Evolutionary conservation across 345 rosid genomes (phyloP), one percentile per base, ranked within the genome.

Genomic region (Citrus sp.): DNA sequence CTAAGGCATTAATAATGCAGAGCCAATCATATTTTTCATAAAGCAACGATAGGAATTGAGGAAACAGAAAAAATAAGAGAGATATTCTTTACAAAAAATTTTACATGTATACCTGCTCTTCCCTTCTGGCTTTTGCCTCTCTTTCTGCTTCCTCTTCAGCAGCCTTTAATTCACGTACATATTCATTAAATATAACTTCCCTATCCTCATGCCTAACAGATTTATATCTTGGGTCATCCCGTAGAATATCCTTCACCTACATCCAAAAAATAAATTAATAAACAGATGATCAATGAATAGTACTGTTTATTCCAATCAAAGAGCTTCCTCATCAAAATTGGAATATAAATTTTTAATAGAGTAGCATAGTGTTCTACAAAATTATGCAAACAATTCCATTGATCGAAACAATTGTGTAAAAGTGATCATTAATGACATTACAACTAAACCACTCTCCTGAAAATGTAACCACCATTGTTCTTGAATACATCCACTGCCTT

Each of bases 201-300:
- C 99, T 88, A 68, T 92, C 97, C 79, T 92, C 98, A 73, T 88
- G 97, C 80, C 82, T 90, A 76, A 87, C 91, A 55, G 89, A 86
- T 81, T 86, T 89, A 81, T 94, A 96, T 85, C 99, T 90, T 28
- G 91, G 90, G 65, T 96, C 99, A 87, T 90, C 82, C 84, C 98
- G 88, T 81, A 94, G 78, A 79, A 85, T 80, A 82, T 94, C 99
- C 86, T 92, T 96, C 79, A 92, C 93, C 99, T 96, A 54, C 82
- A 81, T 51, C 73, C 73, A 77, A 67, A 54, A 72, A 68, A 66
- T 6, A 18, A 67, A 66, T 25, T 38, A 38, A 46, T 8, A 60
- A 21, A 42, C 32, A 67, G 7, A 55, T 9, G 18, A 38, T 38
- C 32, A 18, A 25, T 18, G 64, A 61, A 70, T 56, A 19, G 27